These are phyloP conservation scores for Candida hungchunana DNA, from an alignment of 805 yeast genomes.

Conservation along the genomic window DNA sequence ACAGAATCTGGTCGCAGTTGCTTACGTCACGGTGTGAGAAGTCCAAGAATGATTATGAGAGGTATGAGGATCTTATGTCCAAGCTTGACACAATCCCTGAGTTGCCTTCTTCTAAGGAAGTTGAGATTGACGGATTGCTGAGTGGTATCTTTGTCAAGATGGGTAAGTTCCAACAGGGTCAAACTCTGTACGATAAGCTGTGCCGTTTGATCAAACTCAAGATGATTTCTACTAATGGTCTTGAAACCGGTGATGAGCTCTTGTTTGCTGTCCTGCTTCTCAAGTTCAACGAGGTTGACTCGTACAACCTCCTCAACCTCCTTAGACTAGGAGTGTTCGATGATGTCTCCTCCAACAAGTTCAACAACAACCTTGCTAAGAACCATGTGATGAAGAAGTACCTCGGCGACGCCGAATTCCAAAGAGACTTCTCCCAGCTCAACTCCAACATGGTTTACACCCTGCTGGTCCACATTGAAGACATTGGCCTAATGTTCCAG, in stretches of 20 bases:
- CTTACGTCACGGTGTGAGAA: slow-evolving; percentile 12
- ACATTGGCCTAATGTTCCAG: slow-evolving; percentile 12
- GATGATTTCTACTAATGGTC: slow-evolving; percentile 33
- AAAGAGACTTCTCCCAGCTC: slow-evolving; percentile 9
- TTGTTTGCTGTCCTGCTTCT: slow-evolving; percentile 24
- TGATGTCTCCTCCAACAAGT: slow-evolving; percentile 12
- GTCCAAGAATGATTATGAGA: slow-evolving; percentile 27
- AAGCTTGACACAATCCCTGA: slow-evolving; percentile 28
- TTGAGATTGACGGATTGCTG: slow-evolving; percentile 19
- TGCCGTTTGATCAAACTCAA: slow-evolving; percentile 30
- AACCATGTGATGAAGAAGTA: slow-evolving; percentile 15
- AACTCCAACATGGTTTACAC: slow-evolving; percentile 8
- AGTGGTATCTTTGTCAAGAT: slow-evolving; percentile 13
- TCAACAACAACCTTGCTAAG: slow-evolving; percentile 16
- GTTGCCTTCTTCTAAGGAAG: slow-evolving; percentile 28
- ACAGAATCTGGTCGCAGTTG: slow-evolving; percentile 18
- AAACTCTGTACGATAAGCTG: slow-evolving; percentile 21
- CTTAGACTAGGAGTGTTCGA: slow-evolving; percentile 18
- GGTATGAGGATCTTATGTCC: slow-evolving; percentile 33
- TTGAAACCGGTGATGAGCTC: slow-evolving; percentile 32
- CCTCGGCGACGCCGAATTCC: slow-evolving; percentile 7
- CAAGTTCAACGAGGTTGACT: slow-evolving; percentile 21
- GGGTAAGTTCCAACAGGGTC: slow-evolving; percentile 16
- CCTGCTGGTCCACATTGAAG: slow-evolving; percentile 6
- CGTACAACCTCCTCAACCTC: slow-evolving; percentile 19